Base-by-base conservation (phyloP, 176 grass and related monocot species). In the Canna indica region DNA sequence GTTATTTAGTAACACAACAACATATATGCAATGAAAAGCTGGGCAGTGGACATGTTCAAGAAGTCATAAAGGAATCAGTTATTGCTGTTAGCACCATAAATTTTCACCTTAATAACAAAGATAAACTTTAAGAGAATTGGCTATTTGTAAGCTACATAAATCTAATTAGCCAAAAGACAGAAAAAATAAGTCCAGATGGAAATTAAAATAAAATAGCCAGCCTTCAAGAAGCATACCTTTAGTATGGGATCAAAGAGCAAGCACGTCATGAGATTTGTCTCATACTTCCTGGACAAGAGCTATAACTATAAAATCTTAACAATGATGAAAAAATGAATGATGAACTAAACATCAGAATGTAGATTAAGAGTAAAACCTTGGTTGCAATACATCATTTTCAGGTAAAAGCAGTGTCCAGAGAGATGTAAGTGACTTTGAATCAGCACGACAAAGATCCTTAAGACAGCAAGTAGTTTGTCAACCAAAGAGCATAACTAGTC, bases 211-310 rank as follows among this genome's bases (percentile, higher is more conserved):
- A 57, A 68, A 58, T 41, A 26, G 26, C 36, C 56, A 72, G 59
- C 28, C 67, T 33, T 3, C 7, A 60, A 56, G 32, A 69, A 46
- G 44, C 64, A 53, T 89, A 96, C 88, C 92, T 89, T 96, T 25
- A 74, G 71, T 74, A 91, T 72, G 76, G 92, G 85, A 86, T 91
- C 92, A 80, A 96, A 96, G 50, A 96, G 86, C 76, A 96, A 73
- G 73, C 81, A 96, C 78, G 88, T 91, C 88, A 96, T 91, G 47
- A 96, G 83, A 83, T 86, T 96, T 38, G 88, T 83, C 79, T 88
- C 85, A 81, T 88, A 84, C 79, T 91, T 96, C 73, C 92, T 96
- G 78, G 64, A 70, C 36, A 85, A 82, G 72, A 71, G n/a, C 73
- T 80, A 22, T 56, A 58, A 77, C 80, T n/a, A 34, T 36, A 67